Evolutionary conservation across 805 yeast species (phyloP), one percentile per base, ranked within the genome.

Genomic region (Novakomyces olei): DNA sequence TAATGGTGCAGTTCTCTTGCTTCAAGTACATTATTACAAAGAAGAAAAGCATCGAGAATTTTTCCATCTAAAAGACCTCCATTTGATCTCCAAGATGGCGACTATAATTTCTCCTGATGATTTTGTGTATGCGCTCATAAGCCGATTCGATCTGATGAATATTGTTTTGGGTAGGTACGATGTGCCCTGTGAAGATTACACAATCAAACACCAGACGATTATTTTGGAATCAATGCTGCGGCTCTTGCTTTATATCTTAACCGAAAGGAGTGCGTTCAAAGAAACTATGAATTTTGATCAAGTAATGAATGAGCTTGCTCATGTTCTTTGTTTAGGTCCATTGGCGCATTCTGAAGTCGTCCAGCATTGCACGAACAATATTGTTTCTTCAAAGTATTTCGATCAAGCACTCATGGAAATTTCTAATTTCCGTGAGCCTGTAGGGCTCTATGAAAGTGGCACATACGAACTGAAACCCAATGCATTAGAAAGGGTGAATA

Each of bases 201-300:
- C 56, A 30, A 47, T 46, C n/a, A 39, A 39, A 12, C 53, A 55
- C 37, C 49, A 69, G 1, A 62, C 67, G 0, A 65, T 67, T 36
- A 70, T 83, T 58, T 65, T 80, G 4, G 93, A 81, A 43, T 95
- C 85, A 44, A 74, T 75, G 39, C 41, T 79, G 27, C 63, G 72
- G 30, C 67, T 72, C 33, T 53, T 81, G 41, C 71, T 79, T 30
- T 70, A 68, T 33, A 40, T 79, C 7, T 47, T 81, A 4, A 66
- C 75, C 1, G 92, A 80, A 42, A 67, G 76, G 29, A 5, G 67
- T 68, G 37, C 53, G 79, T 22, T 57, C 54, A 18, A 68, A 70
- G 8, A 46, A 57, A 1, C 46, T 56, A 1, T 67, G 64, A 1
- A 60, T 30, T 2, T 28, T 28, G 15, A 37, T 34, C 12, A 60